Evolutionary conservation across 2,329 filamentous ascomycete genomes (phyloP).

Genomic region (Monilinia aucupariae): DNA sequence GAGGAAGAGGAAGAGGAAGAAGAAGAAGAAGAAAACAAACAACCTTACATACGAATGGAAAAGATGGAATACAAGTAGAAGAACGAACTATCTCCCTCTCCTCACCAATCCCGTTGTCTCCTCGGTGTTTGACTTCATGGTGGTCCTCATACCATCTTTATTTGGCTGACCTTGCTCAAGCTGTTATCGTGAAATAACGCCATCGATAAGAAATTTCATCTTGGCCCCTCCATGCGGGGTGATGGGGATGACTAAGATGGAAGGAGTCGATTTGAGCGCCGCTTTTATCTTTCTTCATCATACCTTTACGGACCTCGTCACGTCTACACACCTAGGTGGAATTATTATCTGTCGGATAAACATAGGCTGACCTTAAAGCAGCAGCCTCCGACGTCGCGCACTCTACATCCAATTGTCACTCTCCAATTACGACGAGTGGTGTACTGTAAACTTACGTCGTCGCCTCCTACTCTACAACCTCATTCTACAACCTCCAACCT

Average conservation of each 20-base stretch:
- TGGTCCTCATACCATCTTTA: too few species aligned
- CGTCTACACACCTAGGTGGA: too few species aligned
- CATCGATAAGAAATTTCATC: conserved; percentile 18
- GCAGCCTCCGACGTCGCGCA: not conserved
- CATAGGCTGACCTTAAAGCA: not conserved
- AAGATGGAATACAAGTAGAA: not conserved
- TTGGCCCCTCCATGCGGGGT: conserved; percentile 9
- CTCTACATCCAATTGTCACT: too few species aligned
- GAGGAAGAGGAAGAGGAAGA: too few species aligned
- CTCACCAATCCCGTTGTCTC: not conserved
- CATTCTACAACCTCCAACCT: too few species aligned
- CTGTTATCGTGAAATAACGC: conserved; percentile 13
- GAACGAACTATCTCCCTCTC: conserved; percentile 6
- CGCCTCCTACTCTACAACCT: too few species aligned
- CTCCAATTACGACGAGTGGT: too few species aligned
- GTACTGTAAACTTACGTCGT: too few species aligned
- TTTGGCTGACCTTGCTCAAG: too few species aligned
- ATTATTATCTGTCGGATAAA: not conserved
- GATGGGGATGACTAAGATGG: not conserved
- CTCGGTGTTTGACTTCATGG: not conserved
- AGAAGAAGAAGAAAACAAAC: not conserved
- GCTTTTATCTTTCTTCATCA: not conserved
- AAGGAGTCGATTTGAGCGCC: not conserved
- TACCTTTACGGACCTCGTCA: too few species aligned
- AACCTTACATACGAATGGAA: too few species aligned